These are phyloP conservation scores for Meira miltonrushii DNA, from an alignment of 1,284 basidiomycete species.

Conservation along the genomic window DNA sequence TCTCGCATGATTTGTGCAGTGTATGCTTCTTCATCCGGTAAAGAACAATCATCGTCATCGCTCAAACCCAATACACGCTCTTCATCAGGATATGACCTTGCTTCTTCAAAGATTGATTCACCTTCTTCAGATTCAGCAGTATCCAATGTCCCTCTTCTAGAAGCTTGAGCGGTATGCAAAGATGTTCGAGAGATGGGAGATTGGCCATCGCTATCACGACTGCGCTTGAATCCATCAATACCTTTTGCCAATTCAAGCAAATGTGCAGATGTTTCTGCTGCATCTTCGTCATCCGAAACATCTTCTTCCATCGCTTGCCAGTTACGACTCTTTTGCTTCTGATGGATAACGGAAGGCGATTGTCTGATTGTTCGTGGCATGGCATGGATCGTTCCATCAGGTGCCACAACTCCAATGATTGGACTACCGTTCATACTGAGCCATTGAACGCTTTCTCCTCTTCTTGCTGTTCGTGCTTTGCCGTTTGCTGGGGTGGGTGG, in stretches of 20 bases:
- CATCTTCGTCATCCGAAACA: neutral
- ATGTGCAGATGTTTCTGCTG: neutral
- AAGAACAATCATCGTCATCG: neutral
- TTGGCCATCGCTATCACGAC: neutral
- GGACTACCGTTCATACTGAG: conserved; percentile 34
- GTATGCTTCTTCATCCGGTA: conserved; percentile 11
- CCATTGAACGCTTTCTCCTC: conserved; percentile 31
- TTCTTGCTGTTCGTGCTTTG: conserved; percentile 24
- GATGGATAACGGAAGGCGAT: neutral
- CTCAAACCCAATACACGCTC: neutral
- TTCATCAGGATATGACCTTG: neutral
- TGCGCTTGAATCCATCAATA: neutral
- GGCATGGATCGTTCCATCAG: conserved; percentile 21
- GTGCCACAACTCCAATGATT: conserved; percentile 33
- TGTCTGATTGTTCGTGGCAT: neutral
- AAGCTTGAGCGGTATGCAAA: neutral
- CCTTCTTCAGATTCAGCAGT: too few species aligned
- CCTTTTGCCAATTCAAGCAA: conserved; percentile 2
- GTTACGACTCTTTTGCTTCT: neutral
- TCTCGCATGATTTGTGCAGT: conserved; percentile 3
- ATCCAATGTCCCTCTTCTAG: too few species aligned
- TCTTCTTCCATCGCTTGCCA: neutral
- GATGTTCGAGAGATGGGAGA: neutral
- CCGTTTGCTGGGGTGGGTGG: conserved; percentile 16
- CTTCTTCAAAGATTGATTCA: too few species aligned